Evolutionary conservation across 352 stramenopile genomes (phyloP).

Genomic region (Globisporangium parvum): DNA sequence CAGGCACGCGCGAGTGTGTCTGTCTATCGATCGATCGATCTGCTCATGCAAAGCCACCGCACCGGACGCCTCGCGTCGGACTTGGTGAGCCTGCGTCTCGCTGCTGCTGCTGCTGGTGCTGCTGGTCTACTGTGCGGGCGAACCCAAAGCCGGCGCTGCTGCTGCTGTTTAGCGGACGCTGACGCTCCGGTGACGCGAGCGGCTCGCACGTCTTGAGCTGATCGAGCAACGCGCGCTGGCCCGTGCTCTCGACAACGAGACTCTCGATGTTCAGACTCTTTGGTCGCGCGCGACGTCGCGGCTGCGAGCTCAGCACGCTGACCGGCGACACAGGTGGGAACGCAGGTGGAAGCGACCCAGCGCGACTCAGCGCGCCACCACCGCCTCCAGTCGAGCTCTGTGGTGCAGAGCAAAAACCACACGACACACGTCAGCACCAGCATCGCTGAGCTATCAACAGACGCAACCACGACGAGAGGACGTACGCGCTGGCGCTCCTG

Average conservation of each 20-base stretch:
- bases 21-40: neutral
- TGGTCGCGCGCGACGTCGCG: neutral
- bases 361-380: conserved; percentile 2
- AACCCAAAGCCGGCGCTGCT: neutral
- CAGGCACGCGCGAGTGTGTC: too few relatives aligned
- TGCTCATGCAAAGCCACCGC: conserved; percentile 6
- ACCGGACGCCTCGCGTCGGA: neutral
- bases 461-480: too few relatives aligned
- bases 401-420: neutral
- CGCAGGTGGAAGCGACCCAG: conserved; percentile 17
- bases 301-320: conserved; percentile 12
- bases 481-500: conserved; percentile 22
- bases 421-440: neutral
- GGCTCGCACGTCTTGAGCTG: conserved; percentile 44
- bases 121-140: neutral
- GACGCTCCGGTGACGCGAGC: conserved; percentile 5
- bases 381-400: neutral
- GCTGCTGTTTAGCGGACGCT: too few relatives aligned
- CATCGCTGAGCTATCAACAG: conserved; percentile 6
- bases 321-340: conserved; percentile 36
- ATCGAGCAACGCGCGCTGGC: conserved; percentile 39
- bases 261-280: conserved; percentile 30
- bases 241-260: conserved; percentile 39
- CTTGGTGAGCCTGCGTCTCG: neutral
- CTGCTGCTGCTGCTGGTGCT: neutral